phyloP scores from a whole-genome alignment of 73 alveolate species.

The Tetrahymena elliotti region DNA sequence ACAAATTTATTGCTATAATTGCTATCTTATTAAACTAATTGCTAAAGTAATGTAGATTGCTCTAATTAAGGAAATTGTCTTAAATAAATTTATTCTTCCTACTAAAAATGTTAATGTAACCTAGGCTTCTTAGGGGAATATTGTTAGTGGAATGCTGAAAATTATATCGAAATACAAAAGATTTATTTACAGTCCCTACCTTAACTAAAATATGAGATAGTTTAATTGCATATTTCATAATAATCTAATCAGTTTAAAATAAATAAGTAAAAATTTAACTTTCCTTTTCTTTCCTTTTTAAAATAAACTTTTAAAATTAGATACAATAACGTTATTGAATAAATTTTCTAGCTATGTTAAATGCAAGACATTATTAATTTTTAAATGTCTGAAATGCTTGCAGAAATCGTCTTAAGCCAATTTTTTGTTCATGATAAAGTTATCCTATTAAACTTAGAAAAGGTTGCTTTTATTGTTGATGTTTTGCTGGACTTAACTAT shows the following conservation, averaged over 20 bases:
- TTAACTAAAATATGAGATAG: background rate
- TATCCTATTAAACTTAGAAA: background rate
- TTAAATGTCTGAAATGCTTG: background rate
- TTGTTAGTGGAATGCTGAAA: background rate
- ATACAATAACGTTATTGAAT: background rate
- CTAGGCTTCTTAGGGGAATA: background rate
- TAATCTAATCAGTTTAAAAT: background rate
- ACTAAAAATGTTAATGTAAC: background rate
- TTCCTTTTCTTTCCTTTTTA: background rate
- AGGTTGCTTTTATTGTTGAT: background rate
- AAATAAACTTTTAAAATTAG: background rate
- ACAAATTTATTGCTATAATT: background rate
- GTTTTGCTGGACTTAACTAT: background rate
- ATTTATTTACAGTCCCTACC: background rate
- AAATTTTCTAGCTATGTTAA: background rate
- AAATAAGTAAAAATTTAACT: background rate
- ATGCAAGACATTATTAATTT: background rate
- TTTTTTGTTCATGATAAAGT: background rate
- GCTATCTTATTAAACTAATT: background rate
- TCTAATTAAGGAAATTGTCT: background rate
- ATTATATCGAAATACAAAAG: background rate
- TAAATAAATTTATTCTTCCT: background rate
- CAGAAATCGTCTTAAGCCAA: background rate
- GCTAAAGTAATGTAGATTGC: background rate
- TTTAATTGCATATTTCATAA: background rate